Base-by-base conservation (phyloP, 108 stramenopile genomes). In the Nitzschia sp. region DNA sequence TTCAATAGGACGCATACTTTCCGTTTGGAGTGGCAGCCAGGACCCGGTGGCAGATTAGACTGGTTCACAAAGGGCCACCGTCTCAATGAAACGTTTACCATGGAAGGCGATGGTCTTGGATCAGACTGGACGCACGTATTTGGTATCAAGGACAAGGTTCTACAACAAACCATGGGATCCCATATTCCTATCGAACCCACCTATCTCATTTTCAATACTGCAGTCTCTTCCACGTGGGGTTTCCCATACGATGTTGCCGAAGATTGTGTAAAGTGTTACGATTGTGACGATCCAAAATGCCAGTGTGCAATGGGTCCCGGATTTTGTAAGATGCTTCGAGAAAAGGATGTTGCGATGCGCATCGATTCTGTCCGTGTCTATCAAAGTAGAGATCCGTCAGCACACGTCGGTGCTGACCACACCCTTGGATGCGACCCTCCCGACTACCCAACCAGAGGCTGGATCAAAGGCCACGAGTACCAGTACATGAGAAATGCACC, bases 1-100 rank as follows among this genome's bases (percentile, higher is more conserved):
- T 98, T 96, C 69, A 77, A 90, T 46, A 80, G 72, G 0, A 68
- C 76, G 21, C 96, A 98, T 72, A 93, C 87, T 6, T 96, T 97
- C 65, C 82, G 98, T 31, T 30, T 98, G 30, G 98, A 98, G 77
- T 98, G 98, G 98, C 83, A 93, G 54, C 94, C 95, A 0, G 95
- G 96, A 35, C 59, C 76, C n/a, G 93, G 95, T 11, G 92, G 91
- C 18, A 51, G 96, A 53, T 46, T 97, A 18, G 85, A 83, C 48
- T 98, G 98, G 98, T 98, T 90, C 70, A 86, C 84, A 42, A 90
- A 91, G 66, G 84, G 77, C 9, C 68, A 90, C 64, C 79, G 81
- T 47, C 74, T 75, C 13, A 83, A 91, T 54, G 79, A 67, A 15
- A 86, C 85, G 15, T 59, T 77, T 36, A 65, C 67, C 45, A 82